These are phyloP conservation scores for Stellera chamaejasme DNA, from an alignment of 345 rosid genomes.

Conservation along the genomic window DNA sequence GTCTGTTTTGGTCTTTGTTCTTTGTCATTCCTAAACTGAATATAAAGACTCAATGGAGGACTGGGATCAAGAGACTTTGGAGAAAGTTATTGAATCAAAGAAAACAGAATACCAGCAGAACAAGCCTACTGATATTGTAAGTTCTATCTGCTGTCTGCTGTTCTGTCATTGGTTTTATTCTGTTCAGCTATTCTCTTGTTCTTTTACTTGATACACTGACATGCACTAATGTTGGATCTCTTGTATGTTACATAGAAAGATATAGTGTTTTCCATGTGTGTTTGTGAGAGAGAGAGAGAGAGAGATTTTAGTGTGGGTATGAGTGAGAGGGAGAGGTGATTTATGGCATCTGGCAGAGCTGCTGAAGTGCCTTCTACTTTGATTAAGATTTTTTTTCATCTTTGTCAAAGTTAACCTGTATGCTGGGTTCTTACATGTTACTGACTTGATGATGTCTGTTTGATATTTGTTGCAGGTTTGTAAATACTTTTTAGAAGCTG, in stretches of 20 bases:
- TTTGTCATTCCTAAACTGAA: background rate
- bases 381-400: background rate
- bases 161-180: too few species aligned
- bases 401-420: too few species aligned
- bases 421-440: background rate
- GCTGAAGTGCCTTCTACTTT: conserved; percentile 12
- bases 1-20: conserved; percentile 1
- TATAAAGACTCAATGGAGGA: conserved; percentile 52
- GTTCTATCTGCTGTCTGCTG: conserved; percentile 11
- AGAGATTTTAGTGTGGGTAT: too few species aligned
- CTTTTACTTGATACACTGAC: too few species aligned
- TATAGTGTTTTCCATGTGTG: too few species aligned
- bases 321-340: too few species aligned
- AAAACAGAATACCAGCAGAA: conserved; percentile 46
- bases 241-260: too few species aligned
- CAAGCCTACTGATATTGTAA: conserved; percentile 70
- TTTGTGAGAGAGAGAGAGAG: too few species aligned
- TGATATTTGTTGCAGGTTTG: conserved; percentile 35
- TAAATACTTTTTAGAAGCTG: conserved; percentile 60
- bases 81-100: conserved; percentile 64
- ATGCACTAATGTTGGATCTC: too few species aligned
- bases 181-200: too few species aligned
- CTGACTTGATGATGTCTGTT: background rate
- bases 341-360: too few species aligned
- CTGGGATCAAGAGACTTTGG: conserved; percentile 73